Evolutionary conservation across 768 basidiomycete genomes (phyloP).

Genomic region (Boletus reticuloceps): DNA sequence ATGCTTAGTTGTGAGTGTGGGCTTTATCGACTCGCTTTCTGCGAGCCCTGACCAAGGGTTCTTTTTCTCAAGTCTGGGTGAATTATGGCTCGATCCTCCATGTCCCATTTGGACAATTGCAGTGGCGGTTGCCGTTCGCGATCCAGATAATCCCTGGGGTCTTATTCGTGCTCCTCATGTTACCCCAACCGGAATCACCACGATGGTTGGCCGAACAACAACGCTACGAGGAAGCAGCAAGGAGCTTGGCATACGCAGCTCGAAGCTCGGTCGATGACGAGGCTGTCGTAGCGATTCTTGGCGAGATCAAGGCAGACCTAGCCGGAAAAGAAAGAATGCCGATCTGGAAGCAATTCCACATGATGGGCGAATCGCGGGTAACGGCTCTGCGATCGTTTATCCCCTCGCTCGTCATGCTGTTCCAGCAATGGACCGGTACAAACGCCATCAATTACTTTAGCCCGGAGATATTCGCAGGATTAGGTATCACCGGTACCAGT

Average conservation of each 20-base stretch:
- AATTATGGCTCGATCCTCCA: conserved; percentile 43
- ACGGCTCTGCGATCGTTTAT: conserved; percentile 46
- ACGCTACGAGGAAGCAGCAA: conserved; percentile 40
- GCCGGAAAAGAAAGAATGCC: conserved; percentile 38
- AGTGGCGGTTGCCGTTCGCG: conserved; percentile 54
- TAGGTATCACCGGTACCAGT: conserved; percentile 44
- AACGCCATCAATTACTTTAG: conserved; percentile 57
- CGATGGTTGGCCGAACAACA: conserved; percentile 53
- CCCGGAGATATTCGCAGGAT: conserved; percentile 47
- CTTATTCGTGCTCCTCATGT: conserved; percentile 45
- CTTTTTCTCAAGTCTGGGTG: conserved; percentile 40
- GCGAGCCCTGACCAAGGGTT: neutral
- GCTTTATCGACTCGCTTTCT: neutral
- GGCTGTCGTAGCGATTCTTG: conserved; percentile 35
- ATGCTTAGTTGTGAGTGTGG: conserved; percentile 34
- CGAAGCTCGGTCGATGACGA: conserved; percentile 34
- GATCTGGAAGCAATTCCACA: conserved; percentile 35
- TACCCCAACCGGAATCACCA: conserved; percentile 54
- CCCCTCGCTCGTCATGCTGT: conserved; percentile 46
- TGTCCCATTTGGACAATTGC: conserved; percentile 37
- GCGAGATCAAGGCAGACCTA: conserved; percentile 50
- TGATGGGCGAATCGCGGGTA: conserved; percentile 43
- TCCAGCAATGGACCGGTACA: conserved; percentile 50
- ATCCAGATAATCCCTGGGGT: conserved; percentile 53
- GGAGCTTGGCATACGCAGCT: conserved; percentile 36